Conservation (phyloP, 2,329 filamentous ascomycete species). For the Alternaria alternata region DNA sequence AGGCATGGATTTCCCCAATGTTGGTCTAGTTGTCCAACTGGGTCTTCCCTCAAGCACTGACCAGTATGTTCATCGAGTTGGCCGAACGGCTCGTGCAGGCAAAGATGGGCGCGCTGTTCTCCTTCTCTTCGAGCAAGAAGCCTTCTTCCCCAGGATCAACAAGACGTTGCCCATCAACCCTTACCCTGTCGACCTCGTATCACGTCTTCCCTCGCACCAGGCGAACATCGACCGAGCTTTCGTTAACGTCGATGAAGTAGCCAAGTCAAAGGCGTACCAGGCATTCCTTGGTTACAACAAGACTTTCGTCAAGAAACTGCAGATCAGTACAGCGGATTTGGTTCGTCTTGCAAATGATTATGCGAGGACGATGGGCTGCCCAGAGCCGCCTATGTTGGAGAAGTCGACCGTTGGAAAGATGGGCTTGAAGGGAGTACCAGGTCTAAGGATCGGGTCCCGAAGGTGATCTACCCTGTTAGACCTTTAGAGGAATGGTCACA, state of each 20-base stretch:
- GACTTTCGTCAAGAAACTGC: slow-evolving; percentile 54
- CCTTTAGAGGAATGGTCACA: background rate
- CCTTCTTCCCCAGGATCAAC: slow-evolving; percentile 61
- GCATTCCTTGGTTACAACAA: slow-evolving; percentile 60
- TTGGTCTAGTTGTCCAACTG: slow-evolving; percentile 58
- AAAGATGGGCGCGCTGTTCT: slow-evolving; percentile 63
- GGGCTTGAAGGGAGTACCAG: slow-evolving; percentile 57
- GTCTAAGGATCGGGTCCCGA: slow-evolving; percentile 47
- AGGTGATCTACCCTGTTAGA: slow-evolving; percentile 4
- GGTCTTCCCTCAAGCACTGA: slow-evolving; percentile 61
- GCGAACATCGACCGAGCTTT: slow-evolving; percentile 46
- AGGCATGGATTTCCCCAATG: slow-evolving; percentile 62
- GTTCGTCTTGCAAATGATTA: slow-evolving; percentile 56
- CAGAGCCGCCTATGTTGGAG: slow-evolving; percentile 56
- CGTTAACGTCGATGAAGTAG: slow-evolving; percentile 48
- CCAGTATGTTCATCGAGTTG: slow-evolving; percentile 55
- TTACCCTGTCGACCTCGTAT: slow-evolving; percentile 55
- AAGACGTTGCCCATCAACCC: slow-evolving; percentile 60
- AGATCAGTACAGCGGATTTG: slow-evolving; percentile 49
- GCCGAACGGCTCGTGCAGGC: slow-evolving; percentile 53
- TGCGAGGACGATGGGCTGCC: slow-evolving; percentile 54
- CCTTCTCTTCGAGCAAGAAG: slow-evolving; percentile 61
- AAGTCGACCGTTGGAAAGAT: slow-evolving; percentile 58
- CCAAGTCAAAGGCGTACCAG: slow-evolving; percentile 56
- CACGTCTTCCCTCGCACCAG: slow-evolving; percentile 44